These are phyloP conservation scores for Saccharomycopsis sp. DNA, from an alignment of 805 yeast genomes.

Conservation along the genomic window DNA sequence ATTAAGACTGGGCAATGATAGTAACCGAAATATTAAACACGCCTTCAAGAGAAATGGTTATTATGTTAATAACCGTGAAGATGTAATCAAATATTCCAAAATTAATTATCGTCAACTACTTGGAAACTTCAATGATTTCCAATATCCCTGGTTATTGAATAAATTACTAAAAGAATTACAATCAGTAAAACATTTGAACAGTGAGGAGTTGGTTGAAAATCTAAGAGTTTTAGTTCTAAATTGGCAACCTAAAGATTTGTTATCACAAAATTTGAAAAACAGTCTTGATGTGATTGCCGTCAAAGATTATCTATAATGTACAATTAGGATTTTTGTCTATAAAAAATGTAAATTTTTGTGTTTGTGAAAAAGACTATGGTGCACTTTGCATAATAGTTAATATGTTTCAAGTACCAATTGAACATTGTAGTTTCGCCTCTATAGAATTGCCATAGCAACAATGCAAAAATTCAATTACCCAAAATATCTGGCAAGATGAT, in stretches of 20 bases:
- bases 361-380: too few species aligned
- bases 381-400: too few species aligned
- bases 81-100: conserved; percentile 24
- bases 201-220: conserved; percentile 37
- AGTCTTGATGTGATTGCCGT: conserved; percentile 47
- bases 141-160: conserved; percentile 70
- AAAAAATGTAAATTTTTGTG: too few species aligned
- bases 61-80: conserved; percentile 21
- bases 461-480: too few species aligned
- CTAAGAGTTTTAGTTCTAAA: conserved; percentile 60
- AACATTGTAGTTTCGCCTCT: too few species aligned
- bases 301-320: conserved; percentile 16
- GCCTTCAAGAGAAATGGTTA: conserved; percentile 2
- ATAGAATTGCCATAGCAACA: too few species aligned
- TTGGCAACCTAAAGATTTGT: conserved; percentile 84
- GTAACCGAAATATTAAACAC: not conserved
- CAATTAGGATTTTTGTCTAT: too few species aligned
- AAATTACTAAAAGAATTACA: conserved; percentile 56
- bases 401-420: too few species aligned
- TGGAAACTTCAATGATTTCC: conserved; percentile 74
- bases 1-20: not conserved
- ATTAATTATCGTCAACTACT: conserved; percentile 58
- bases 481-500: too few species aligned
- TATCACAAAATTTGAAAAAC: conserved; percentile 72
- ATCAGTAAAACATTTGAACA: conserved; percentile 5